Base-by-base conservation (phyloP, 345 rosid genomes). In the Gossypium sturtianum region DNA sequence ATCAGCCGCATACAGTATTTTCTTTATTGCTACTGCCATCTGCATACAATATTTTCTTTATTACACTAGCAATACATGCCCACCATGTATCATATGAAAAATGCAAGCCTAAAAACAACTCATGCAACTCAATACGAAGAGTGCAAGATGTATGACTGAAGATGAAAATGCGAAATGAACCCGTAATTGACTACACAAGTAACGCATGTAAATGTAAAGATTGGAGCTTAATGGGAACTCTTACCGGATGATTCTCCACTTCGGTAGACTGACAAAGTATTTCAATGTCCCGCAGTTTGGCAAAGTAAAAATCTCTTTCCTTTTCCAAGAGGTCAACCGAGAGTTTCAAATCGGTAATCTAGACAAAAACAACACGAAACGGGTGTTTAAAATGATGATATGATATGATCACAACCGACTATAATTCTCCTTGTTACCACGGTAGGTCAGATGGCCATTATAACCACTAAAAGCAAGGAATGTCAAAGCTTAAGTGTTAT, bases 261-360 rank as follows among this genome's bases (percentile, higher is more conserved):
- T 85, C 89, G 12, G 96, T 90, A 74, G 88, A 78, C 84, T 91
- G 98, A 72, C 97, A 93, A 48, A 93, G 90, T 78, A 90, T 85
- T 79, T 93, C 97, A 70, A 93, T 79, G 73, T 91, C 97, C 69
- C 99, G 87, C 69, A 95, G 77, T 82, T 95, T 95, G 6, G 71
- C 71, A 13, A 67, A 67, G 93, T 95, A 95, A 82, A 95, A 95
- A 66, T 95, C 97, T 78, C 97, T 88, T 79, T 95, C 98, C 76
- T 95, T 93, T 63, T 90, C 98, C 86, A 90, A 78, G 62, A 88
- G 78, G 80, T 91, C 94, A 12, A 90, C 87, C 8, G 96, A 89
- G 68, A 90, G 87, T 85, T 89, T 93, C 68, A 90, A 84, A 66
- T 93, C 94, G 47, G 83, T 77, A 73, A 95, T 73, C 99, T 95